Evolutionary conservation across 2,329 filamentous ascomycete genomes (phyloP).

Genomic region (Ascochyta koolunga): DNA sequence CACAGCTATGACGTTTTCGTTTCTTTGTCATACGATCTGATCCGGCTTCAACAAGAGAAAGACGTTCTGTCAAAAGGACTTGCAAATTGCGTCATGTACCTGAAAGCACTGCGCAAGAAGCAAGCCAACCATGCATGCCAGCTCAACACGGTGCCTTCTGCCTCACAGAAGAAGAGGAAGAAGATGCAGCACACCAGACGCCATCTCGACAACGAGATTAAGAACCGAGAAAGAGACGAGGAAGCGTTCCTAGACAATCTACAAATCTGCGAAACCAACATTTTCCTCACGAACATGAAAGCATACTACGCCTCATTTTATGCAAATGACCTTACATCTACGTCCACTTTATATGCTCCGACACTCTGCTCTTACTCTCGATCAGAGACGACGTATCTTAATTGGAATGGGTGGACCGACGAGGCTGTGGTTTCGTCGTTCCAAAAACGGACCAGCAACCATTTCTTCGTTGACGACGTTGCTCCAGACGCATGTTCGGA

Average conservation of each 20-base stretch:
- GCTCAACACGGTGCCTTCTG: slow-evolving; percentile 18
- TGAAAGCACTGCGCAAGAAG: slow-evolving; percentile 41
- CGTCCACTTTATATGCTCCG: slow-evolving; percentile 18
- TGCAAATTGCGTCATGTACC: slow-evolving; percentile 40
- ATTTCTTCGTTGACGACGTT: slow-evolving; percentile 23
- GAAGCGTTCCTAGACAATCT: slow-evolving; percentile 38
- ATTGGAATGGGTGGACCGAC: slow-evolving; percentile 42
- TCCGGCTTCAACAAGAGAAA: slow-evolving; percentile 29
- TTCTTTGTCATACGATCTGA: neutral
- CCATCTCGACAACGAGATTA: slow-evolving; percentile 40
- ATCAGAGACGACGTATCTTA: slow-evolving; percentile 28
- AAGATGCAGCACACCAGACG: slow-evolving; percentile 37
- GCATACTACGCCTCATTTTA: slow-evolving; percentile 19
- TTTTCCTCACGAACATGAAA: slow-evolving; percentile 32
- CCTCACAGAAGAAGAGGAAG: slow-evolving; percentile 37
- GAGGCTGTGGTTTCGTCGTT: slow-evolving; percentile 32
- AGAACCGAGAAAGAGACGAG: slow-evolving; percentile 40
- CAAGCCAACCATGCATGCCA: slow-evolving; percentile 33
- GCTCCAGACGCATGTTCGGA: slow-evolving; percentile 27
- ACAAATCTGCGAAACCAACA: slow-evolving; percentile 40
- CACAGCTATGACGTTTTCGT: neutral
- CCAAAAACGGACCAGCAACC: slow-evolving; percentile 18
- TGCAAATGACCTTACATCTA: slow-evolving; percentile 20
- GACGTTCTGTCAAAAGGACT: slow-evolving; percentile 34
- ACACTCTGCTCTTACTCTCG: slow-evolving; percentile 23